Conservation (phyloP, 768 basidiomycete genomes). For the Lenzites betulinus region DNA sequence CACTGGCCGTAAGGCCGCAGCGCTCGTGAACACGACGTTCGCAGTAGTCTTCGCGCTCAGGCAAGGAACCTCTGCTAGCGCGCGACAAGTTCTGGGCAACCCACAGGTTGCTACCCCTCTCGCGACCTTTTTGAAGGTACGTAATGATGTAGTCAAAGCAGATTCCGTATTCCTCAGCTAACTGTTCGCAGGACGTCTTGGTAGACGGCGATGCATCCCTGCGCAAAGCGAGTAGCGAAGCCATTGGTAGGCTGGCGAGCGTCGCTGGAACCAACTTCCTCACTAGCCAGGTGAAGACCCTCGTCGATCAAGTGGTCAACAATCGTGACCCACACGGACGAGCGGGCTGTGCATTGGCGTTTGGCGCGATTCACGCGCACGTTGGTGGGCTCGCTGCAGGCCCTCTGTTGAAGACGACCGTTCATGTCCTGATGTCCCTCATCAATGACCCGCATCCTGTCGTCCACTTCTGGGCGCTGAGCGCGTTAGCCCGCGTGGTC, state of each 20-base stretch:
- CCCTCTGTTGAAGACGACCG: slow-evolving; percentile 91
- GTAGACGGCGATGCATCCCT: slow-evolving; percentile 79
- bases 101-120: slow-evolving; percentile 60
- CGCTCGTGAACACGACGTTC: slow-evolving; percentile 75
- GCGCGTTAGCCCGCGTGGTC: slow-evolving; percentile 83
- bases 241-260: slow-evolving; percentile 83
- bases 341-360: slow-evolving; percentile 91
- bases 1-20: slow-evolving; percentile 81
- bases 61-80: slow-evolving; percentile 49
- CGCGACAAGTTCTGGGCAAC: slow-evolving; percentile 65
- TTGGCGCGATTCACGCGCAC: slow-evolving; percentile 88
- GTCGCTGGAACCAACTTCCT: slow-evolving; percentile 84
- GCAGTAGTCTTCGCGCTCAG: slow-evolving; percentile 74
- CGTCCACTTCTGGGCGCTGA: slow-evolving; percentile 93
- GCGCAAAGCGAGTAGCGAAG: slow-evolving; percentile 80
- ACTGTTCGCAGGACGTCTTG: slow-evolving; percentile 62
- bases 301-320: slow-evolving; percentile 92
- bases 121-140: slow-evolving; percentile 77
- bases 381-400: slow-evolving; percentile 96
- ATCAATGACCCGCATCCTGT: slow-evolving; percentile 95
- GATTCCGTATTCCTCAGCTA: slow-evolving; percentile 1
- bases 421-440: slow-evolving; percentile 93
- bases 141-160: too few relatives aligned
- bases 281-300: slow-evolving; percentile 81
- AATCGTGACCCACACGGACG: slow-evolving; percentile 92